Evolutionary conservation across 192 early-diverging fungal genomes (phyloP), one percentile per base, ranked within the genome.

Genomic region (Coemansia aciculifera): DNA sequence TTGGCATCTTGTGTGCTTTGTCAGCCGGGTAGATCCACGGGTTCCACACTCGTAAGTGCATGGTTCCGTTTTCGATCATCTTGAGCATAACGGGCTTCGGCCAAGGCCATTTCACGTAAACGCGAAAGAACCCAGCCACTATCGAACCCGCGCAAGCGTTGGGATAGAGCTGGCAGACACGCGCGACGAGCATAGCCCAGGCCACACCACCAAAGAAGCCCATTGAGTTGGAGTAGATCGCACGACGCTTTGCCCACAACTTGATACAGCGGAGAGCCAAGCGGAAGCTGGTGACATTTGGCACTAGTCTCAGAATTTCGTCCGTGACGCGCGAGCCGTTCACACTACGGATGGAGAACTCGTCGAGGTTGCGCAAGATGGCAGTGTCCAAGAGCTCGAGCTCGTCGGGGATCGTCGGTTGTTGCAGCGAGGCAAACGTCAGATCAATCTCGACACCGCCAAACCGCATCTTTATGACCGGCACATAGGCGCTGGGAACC

Each of bases 181-280:
- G 82, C 27, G 96, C 97, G 15, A 97, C 93, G 15, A 94, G 81
- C 90, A 99, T 98, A 5, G 97, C 96, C 97, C 97, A 99, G 4
- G 95, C 94, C 44, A 99, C 93, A 75, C 97, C 97, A 62, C 97
- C 97, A 82, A 99, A 87, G 74, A 99, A 99, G 24, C 97, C 97
- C 89, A 97, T 89, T 3, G 95, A 91, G 77, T 99, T 99, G 4
- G 94, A 94, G 75, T 96, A 99, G 59, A 99, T 88, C 0, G 92
- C 94, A 19, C 94, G 87, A 56, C 85, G 87, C 75, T 98, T 96
- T 40, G 97, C 97, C 97, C 97, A 99, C 48, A 95, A 72, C 81
- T 99, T 99, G 57, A 99, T 90, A 72, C 92, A 95, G 27, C 97
- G 86, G 34, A 98, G 83, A 2, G 97, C 95, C 54, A 91, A 89